These are phyloP conservation scores for Phytophthora hibernalis DNA, from an alignment of 352 stramenopile genomes.

Conservation along the genomic window DNA sequence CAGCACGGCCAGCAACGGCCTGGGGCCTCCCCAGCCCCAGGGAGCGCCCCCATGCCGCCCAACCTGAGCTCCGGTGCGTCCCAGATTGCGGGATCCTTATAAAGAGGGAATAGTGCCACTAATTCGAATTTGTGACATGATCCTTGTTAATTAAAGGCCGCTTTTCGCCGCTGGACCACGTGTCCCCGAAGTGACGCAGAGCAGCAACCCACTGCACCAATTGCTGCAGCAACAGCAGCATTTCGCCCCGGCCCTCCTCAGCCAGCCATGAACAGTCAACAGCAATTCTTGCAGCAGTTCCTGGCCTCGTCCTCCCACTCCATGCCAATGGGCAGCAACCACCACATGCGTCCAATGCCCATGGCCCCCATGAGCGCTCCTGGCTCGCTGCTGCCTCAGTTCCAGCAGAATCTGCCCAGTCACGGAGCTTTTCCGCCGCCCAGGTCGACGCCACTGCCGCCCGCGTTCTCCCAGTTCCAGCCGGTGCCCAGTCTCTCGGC, in stretches of 20 bases:
- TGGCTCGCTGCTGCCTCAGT: conserved; percentile 33
- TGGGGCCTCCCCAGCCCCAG: conserved; percentile 28
- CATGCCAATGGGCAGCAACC: conserved; percentile 28
- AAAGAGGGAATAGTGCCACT: conserved; percentile 6
- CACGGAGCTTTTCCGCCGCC: conserved; percentile 40
- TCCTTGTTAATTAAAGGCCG: conserved; percentile 38
- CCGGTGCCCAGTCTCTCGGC: conserved; percentile 44
- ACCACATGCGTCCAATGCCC: conserved; percentile 38
- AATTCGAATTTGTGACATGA: conserved; percentile 15
- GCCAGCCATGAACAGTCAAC: conserved; percentile 40
- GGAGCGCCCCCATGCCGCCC: conserved; percentile 36
- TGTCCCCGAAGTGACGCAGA: conserved; percentile 76
- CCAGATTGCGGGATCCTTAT: conserved; percentile 3
- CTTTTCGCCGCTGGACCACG: conserved; percentile 61
- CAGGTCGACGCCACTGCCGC: conserved; percentile 29
- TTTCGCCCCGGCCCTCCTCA: conserved; percentile 27
- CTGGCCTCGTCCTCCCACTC: conserved; percentile 44
- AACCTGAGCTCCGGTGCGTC: conserved; percentile 27
- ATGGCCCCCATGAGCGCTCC: conserved; percentile 45
- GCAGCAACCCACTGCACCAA: conserved; percentile 67
- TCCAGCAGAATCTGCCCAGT: conserved; percentile 35
- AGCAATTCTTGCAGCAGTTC: conserved; percentile 72
- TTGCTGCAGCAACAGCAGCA: conserved; percentile 67
- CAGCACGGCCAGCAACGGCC: conserved; percentile 48
- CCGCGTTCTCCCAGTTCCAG: conserved; percentile 48